These are phyloP conservation scores for Aeschynomene evenia DNA, from an alignment of 306 rosid species.

Conservation along the genomic window DNA sequence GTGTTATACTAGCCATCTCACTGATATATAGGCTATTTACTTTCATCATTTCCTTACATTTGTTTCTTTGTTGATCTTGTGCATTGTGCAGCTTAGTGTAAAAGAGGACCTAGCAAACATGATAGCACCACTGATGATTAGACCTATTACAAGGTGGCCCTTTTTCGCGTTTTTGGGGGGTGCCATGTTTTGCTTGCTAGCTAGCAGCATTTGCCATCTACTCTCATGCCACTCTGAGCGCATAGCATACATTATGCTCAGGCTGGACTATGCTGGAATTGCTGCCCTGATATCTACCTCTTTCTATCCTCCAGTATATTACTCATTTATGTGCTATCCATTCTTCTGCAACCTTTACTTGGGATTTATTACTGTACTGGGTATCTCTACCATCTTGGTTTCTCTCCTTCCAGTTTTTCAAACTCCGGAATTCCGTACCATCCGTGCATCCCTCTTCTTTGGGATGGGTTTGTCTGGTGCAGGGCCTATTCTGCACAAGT, in stretches of 20 bases:
- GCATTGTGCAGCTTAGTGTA: slow-evolving; percentile 68
- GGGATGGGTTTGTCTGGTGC: slow-evolving; percentile 87
- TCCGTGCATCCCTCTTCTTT: slow-evolving; percentile 79
- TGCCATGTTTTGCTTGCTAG: slow-evolving; percentile 94
- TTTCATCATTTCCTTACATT: neutral
- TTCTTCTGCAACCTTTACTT: slow-evolving; percentile 85
- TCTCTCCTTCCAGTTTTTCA: slow-evolving; percentile 91
- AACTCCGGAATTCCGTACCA: slow-evolving; percentile 66
- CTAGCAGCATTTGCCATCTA: slow-evolving; percentile 93
- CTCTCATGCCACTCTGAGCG: slow-evolving; percentile 92
- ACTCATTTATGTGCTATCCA: slow-evolving; percentile 95
- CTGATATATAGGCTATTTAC: neutral
- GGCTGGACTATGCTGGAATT: slow-evolving; percentile 98
- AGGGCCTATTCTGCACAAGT: slow-evolving; percentile 84
- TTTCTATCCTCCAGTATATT: slow-evolving; percentile 91
- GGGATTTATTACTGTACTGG: slow-evolving; percentile 75
- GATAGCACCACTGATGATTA: slow-evolving; percentile 69
- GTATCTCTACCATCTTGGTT: slow-evolving; percentile 62
- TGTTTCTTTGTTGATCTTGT: slow-evolving; percentile 29
- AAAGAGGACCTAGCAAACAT: slow-evolving; percentile 80
- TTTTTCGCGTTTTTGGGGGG: slow-evolving; percentile 90
- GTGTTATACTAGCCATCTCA: slow-evolving; percentile 13
- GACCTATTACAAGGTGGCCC: slow-evolving; percentile 96
- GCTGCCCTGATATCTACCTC: slow-evolving; percentile 94
- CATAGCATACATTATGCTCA: slow-evolving; percentile 75